phyloP scores from a whole-genome alignment of 2,329 filamentous ascomycete species.

The Pyricularia pennisetigena region DNA sequence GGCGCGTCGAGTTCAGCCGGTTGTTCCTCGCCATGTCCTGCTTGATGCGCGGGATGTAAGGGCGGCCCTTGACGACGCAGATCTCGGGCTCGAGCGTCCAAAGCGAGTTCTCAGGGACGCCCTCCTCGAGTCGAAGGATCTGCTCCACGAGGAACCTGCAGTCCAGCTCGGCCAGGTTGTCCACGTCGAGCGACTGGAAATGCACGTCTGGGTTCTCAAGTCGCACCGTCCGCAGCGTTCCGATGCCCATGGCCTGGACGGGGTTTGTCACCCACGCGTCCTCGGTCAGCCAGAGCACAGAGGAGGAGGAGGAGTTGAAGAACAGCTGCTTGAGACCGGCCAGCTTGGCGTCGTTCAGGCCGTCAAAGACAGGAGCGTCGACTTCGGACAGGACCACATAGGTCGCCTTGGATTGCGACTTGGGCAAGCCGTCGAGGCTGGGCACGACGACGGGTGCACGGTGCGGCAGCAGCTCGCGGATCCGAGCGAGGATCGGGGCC shows the following conservation, averaged over 20 bases:
- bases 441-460: constrained; percentile 7
- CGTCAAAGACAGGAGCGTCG: not conserved
- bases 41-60: constrained; percentile 17
- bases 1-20: constrained; percentile 11
- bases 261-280: constrained; percentile 14
- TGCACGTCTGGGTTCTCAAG: constrained; percentile 13
- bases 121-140: constrained; percentile 10
- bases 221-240: constrained; percentile 11
- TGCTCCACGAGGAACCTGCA: constrained; percentile 6
- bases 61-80: constrained; percentile 13
- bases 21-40: constrained; percentile 8
- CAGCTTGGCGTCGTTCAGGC: not conserved
- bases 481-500: constrained; percentile 14
- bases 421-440: not conserved
- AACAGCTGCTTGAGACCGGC: constrained; percentile 7
- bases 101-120: constrained; percentile 9
- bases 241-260: constrained; percentile 14
- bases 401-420: not conserved
- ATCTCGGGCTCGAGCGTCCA: constrained; percentile 21
- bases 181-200: constrained; percentile 15
- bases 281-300: constrained; percentile 20
- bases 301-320: not conserved
- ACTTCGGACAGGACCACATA: not conserved
- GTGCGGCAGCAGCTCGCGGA: constrained; percentile 14
- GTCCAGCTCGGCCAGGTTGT: not conserved